Percentiles rank a stretch among this genome's conserved stretches.
Conservation (phyloP, 169 alveolate genomes). For the Amoebophrya sp. region DNA sequence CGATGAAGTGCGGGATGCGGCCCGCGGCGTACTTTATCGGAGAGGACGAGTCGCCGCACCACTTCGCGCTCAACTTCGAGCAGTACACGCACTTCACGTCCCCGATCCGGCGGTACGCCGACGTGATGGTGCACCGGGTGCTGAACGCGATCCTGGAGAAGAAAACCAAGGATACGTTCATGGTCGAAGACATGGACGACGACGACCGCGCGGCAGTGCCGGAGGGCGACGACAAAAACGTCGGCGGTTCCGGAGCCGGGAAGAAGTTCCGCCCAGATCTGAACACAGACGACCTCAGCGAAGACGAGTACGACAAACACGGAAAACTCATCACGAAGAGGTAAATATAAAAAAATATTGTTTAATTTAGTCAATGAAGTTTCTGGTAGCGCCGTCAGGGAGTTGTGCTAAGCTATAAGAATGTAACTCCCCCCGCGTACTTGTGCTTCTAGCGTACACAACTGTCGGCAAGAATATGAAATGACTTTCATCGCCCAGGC, state of each 20-base stretch:
- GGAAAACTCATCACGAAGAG: no score
- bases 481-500: no score
- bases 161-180: neutral
- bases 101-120: constrained; percentile 76
- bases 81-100: constrained; percentile 73
- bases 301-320: neutral
- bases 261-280: neutral
- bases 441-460: neutral
- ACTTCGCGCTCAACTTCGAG: constrained; percentile 60
- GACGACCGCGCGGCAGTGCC: neutral
- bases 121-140: constrained; percentile 62
- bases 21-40: constrained; percentile 7
- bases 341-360: neutral
- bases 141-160: constrained; percentile 27
- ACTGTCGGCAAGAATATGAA: no score
- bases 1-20: neutral
- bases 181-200: neutral
- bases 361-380: neutral
- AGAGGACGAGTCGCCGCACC: constrained; percentile 28
- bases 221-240: neutral
- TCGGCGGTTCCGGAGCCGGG: neutral
- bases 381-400: neutral
- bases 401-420: neutral
- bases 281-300: neutral
- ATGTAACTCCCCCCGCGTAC: neutral